These are phyloP conservation scores for Isabelozyma pseudorhagii DNA, from an alignment of 805 yeast genomes.

Conservation along the genomic window DNA sequence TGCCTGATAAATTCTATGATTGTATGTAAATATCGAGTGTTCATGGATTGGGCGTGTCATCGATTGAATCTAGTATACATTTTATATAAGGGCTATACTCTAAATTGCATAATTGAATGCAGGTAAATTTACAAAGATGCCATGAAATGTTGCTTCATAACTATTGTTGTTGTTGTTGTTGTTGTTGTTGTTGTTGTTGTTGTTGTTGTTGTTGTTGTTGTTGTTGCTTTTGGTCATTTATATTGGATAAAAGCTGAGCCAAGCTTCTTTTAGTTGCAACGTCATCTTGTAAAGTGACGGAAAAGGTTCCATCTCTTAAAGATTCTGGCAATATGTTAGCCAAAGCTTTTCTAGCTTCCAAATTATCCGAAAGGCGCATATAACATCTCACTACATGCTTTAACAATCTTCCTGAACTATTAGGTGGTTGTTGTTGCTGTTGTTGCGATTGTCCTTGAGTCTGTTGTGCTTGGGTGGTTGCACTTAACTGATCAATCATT, in stretches of 20 bases:
- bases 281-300: slow-evolving; percentile 76
- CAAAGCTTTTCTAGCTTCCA: slow-evolving; percentile 85
- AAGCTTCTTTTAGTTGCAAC: slow-evolving; percentile 83
- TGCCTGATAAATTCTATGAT: too few relatives aligned
- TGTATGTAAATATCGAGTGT: too few relatives aligned
- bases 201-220: not conserved
- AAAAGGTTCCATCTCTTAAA: slow-evolving; percentile 82
- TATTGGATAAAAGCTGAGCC: slow-evolving; percentile 72
- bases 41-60: too few relatives aligned
- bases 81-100: not conserved
- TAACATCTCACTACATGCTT: slow-evolving; percentile 95
- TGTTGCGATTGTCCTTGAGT: slow-evolving; percentile 6
- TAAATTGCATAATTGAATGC: not conserved
- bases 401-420: slow-evolving; percentile 71
- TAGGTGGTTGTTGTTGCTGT: slow-evolving; percentile 22
- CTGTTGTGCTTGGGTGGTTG: slow-evolving; percentile 50
- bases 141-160: not conserved
- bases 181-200: not conserved
- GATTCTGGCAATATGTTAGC: slow-evolving; percentile 84
- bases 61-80: not conserved
- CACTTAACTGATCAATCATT: slow-evolving; percentile 79
- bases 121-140: not conserved
- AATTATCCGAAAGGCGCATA: slow-evolving; percentile 82
- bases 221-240: slow-evolving; percentile 30
- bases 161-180: not conserved